A percentile compares a stretch with the other conserved stretches of the same genome.
Conservation (phyloP, 176 grass and related monocot species). For the Olyra latifolia region DNA sequence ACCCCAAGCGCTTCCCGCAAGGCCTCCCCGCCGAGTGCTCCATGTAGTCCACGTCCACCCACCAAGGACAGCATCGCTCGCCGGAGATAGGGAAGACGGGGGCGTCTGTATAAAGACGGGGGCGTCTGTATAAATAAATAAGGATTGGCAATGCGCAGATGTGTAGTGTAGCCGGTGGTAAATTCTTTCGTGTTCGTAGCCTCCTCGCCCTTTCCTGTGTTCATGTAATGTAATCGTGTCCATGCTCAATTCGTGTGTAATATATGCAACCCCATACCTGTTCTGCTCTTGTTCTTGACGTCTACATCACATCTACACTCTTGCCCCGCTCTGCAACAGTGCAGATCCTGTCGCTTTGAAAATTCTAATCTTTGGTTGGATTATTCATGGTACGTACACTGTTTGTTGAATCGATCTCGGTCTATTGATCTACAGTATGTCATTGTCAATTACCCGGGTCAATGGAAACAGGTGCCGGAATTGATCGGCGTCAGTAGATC, state of each 20-base stretch:
- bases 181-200: conserved; percentile 12
- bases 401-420: not conserved
- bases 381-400: not conserved
- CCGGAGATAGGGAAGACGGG: not conserved
- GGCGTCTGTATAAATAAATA: conserved; percentile 24
- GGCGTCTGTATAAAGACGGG: not conserved
- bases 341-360: not conserved
- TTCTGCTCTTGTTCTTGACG: not conserved
- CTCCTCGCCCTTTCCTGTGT: not conserved
- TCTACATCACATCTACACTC: not conserved
- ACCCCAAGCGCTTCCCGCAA: conserved; percentile 59
- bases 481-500: not conserved
- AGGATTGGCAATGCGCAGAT: not conserved
- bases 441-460: not conserved
- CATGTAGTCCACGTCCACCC: conserved; percentile 9
- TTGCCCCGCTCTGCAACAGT: not conserved
- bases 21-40: conserved; percentile 75
- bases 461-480: not conserved
- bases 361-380: not conserved
- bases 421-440: not conserved
- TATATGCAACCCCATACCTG: conserved; percentile 11
- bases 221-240: not conserved
- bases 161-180: conserved; percentile 23
- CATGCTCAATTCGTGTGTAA: conserved; percentile 20
- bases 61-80: too few relatives aligned